Percentiles rank a stretch among this genome's conserved stretches.
phyloP scores from a whole-genome alignment of 2,329 filamentous ascomycete species.

The Colletotrichum caudatum region DNA sequence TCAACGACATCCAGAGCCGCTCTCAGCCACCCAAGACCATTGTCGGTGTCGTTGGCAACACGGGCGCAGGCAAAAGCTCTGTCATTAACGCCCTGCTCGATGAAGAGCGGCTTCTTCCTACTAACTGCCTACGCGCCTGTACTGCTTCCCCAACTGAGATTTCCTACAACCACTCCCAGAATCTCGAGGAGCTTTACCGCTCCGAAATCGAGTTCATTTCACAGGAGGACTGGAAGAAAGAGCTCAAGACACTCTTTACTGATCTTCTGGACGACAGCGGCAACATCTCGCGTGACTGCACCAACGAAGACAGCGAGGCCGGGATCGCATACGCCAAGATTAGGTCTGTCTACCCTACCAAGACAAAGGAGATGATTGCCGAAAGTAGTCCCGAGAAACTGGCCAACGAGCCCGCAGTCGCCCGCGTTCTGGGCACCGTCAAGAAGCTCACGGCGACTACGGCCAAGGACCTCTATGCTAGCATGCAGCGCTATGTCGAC shows the following conservation, averaged over 20 bases:
- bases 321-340: slow-evolving; percentile 58
- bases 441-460: slow-evolving; percentile 44
- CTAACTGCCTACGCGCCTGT: slow-evolving; percentile 69
- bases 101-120: slow-evolving; percentile 63
- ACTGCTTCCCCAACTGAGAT: slow-evolving; percentile 73
- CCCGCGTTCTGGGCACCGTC: slow-evolving; percentile 45
- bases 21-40: slow-evolving; percentile 52
- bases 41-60: slow-evolving; percentile 72
- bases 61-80: slow-evolving; percentile 72
- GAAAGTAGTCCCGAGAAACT: slow-evolving; percentile 42
- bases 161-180: slow-evolving; percentile 64
- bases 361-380: slow-evolving; percentile 47
- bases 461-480: slow-evolving; percentile 44
- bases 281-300: slow-evolving; percentile 51
- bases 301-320: slow-evolving; percentile 58
- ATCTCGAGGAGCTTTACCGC: slow-evolving; percentile 56
- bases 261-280: slow-evolving; percentile 61
- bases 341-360: slow-evolving; percentile 58
- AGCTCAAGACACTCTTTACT: slow-evolving; percentile 61
- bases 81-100: slow-evolving; percentile 74
- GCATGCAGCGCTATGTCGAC: slow-evolving; percentile 48
- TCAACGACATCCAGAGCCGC: slow-evolving; percentile 44
- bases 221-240: slow-evolving; percentile 63
- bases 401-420: slow-evolving; percentile 44
- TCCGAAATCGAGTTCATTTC: slow-evolving; percentile 71